phyloP scores from a whole-genome alignment of 768 basidiomycete species.

The Leccinum boreale region DNA sequence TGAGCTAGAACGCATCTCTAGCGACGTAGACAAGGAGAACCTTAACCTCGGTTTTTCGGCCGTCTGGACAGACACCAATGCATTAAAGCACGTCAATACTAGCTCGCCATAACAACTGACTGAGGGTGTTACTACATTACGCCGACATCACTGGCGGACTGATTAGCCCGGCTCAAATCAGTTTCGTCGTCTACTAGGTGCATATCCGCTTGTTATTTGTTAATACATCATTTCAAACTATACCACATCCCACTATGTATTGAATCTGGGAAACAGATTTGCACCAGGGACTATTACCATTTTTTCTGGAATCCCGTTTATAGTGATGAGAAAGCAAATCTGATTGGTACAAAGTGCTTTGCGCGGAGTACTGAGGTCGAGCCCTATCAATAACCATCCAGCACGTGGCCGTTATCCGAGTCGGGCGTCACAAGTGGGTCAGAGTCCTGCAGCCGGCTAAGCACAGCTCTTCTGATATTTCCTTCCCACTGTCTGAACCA shows the following conservation, averaged over 20 bases:
- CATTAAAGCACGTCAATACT: conserved; percentile 17
- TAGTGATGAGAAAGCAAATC: too few relatives aligned
- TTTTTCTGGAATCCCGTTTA: too few relatives aligned
- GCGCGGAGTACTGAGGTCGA: too few relatives aligned
- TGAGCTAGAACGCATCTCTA: conserved; percentile 19
- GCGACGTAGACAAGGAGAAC: conserved; percentile 8
- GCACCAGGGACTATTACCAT: conserved; percentile 1
- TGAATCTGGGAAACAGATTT: conserved; percentile 3
- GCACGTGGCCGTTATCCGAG: conserved; percentile 9
- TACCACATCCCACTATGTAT: conserved; percentile 3
- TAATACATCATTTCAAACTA: conserved; percentile 11
- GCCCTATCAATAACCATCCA: conserved; percentile 25
- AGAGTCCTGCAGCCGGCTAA: conserved; percentile 35
- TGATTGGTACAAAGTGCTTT: too few relatives aligned
- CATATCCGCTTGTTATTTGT: conserved; percentile 16
- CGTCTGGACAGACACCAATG: conserved; percentile 29
- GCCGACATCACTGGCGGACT: not conserved
- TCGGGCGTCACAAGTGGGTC: conserved; percentile 35
- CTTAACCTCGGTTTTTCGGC: conserved; percentile 22
- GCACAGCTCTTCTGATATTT: conserved; percentile 59
- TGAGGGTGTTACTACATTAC: not conserved
- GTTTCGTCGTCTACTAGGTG: not conserved
- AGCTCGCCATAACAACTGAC: conserved; percentile 3
- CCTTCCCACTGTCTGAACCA: conserved; percentile 81
- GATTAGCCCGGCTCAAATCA: not conserved